A percentile compares a stretch with the other conserved stretches of the same genome.
phyloP scores from a whole-genome alignment of 2,329 filamentous ascomycete species.

The Immersiporthe knoxdaviesiana region DNA sequence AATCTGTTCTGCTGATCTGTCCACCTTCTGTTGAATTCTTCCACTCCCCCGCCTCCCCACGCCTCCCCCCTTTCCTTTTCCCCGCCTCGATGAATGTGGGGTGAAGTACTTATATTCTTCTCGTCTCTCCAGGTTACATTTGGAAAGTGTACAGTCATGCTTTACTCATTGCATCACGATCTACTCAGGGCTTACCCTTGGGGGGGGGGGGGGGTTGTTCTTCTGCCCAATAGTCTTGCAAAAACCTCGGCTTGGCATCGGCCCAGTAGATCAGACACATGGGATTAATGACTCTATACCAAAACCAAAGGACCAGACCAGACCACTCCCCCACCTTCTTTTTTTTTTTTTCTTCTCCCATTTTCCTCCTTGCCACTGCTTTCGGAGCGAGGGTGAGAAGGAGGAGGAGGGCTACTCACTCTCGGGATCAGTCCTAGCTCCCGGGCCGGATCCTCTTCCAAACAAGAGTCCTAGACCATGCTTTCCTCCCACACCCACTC shows the following conservation, averaged over 20 bases:
- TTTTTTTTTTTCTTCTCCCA: no score
- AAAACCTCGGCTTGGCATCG: neutral
- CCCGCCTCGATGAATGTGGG: neutral
- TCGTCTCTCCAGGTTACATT: neutral
- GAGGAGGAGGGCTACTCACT: neutral
- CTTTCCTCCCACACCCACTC: neutral
- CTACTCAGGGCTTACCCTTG: neutral
- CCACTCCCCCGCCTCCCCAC: neutral
- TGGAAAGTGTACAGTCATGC: conserved; percentile 12
- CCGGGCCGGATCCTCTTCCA: neutral
- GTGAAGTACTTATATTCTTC: neutral
- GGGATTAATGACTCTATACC: neutral
- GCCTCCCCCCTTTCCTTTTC: neutral
- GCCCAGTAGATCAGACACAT: neutral
- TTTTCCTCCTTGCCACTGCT: neutral
- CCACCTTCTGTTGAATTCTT: neutral
- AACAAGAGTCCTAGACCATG: neutral
- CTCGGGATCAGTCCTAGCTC: neutral
- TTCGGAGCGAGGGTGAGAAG: neutral
- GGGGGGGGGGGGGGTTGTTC: neutral
- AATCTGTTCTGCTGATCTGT: neutral
- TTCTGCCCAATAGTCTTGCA: neutral
- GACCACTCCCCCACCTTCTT: no score
- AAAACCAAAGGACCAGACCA: neutral
- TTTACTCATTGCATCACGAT: conserved; percentile 22